Conservation (phyloP, 202 grass and related monocot species). For the Cymbopogon flexuosus region DNA sequence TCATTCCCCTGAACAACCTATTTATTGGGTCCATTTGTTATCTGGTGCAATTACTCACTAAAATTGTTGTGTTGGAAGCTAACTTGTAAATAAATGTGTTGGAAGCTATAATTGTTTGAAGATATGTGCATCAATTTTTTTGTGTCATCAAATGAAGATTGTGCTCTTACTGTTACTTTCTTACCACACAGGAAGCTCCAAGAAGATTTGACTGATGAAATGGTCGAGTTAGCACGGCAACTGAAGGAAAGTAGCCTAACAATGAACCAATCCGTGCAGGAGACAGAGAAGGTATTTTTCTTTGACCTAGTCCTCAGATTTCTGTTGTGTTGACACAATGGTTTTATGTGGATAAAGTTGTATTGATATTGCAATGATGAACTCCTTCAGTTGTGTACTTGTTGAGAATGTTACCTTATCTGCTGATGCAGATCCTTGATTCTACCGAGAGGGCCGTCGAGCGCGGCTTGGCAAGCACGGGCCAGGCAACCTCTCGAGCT, state of each 20-base stretch:
- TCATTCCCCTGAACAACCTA: not conserved
- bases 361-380: not conserved
- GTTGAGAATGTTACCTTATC: not conserved
- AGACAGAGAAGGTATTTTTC: conserved; percentile 65
- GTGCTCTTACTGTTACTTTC: conserved; percentile 19
- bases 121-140: not conserved
- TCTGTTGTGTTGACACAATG: not conserved
- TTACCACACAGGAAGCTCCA: conserved; percentile 63
- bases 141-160: not conserved
- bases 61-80: not conserved
- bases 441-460: conserved; percentile 74
- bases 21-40: conserved; percentile 1
- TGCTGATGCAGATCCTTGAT: conserved; percentile 57
- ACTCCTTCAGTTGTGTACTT: not conserved
- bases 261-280: conserved; percentile 78
- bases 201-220: conserved; percentile 90
- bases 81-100: not conserved
- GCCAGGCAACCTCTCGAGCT: conserved; percentile 52
- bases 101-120: not conserved
- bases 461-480: conserved; percentile 66
- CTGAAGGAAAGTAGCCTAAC: conserved; percentile 77
- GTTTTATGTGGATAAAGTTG: not conserved
- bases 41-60: not conserved
- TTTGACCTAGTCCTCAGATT: not conserved
- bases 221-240: conserved; percentile 71